Evolutionary conservation across 176 grass and related monocot species (phyloP), one percentile per base, ranked within the genome.

Genomic region (Guadua angustifolia): DNA sequence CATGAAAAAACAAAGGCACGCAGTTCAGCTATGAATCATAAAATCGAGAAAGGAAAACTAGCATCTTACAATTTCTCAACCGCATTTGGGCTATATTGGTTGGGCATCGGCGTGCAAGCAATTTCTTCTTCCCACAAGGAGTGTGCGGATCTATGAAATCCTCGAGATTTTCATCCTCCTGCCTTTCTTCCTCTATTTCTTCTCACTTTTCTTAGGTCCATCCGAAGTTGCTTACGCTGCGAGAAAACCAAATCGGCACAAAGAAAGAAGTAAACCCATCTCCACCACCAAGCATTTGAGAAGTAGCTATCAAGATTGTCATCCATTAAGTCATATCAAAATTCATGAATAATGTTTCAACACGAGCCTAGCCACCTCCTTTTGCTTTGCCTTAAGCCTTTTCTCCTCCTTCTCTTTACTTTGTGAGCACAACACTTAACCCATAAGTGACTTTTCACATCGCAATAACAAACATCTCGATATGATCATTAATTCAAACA

Each of bases 21-120:
- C n/a, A 83, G 29, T 71, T 86, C 16, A 74, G 42, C 46, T 47
- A 70, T 16, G 66, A 65, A 4, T 78, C 40, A 77, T 33, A 73
- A 69, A 16, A 61, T n/a, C 4, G 47, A 61, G 72, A 71, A 66
- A 83, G 39, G n/a, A n/a, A n/a, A n/a, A n/a, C n/a, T n/a, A n/a
- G n/a, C n/a, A n/a, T n/a, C 75, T 60, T 92, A 95, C 93, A 86
- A 92, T 87, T 89, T 95, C 78, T 95, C 93, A 32, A 95, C 90
- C 9, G 74, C 72, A 82, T 17, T 90, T 35, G 93, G 93, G 75
- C 66, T 95, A 71, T 92, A 95, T 83, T 95, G 85, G 25, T 92
- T 95, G 14, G 93, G 90, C 93, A 95, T 89, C 69, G 88, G 68
- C 26, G 19, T 19, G 93, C 92, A 42, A 95, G 93, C 36, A 69